These are phyloP conservation scores for Pythium vanterpoolii DNA, from an alignment of 352 stramenopile genomes.

Conservation along the genomic window DNA sequence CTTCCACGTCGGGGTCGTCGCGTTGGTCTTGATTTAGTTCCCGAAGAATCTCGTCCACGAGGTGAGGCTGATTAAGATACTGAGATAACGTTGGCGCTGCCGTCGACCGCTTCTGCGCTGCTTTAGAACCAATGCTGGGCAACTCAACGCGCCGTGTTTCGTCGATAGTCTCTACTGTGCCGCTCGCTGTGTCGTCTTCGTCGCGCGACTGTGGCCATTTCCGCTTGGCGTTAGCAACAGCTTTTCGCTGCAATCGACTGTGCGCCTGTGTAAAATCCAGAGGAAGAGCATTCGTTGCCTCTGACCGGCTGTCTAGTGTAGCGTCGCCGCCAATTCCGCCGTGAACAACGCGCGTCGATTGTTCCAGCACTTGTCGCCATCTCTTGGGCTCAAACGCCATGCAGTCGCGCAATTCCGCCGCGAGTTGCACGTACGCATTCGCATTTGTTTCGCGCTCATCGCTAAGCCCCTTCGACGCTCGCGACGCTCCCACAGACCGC, in stretches of 20 bases:
- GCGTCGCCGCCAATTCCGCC: not conserved
- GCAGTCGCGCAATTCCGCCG: conserved; percentile 41
- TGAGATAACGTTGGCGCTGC: conserved; percentile 9
- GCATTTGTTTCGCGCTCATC: not conserved
- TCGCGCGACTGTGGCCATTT: conserved; percentile 26
- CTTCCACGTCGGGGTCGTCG: not conserved
- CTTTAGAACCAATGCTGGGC: not conserved
- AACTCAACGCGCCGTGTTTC: not conserved
- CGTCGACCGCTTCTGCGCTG: not conserved
- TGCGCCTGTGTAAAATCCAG: not conserved
- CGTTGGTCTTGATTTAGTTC: not conserved
- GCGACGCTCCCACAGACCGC: not conserved
- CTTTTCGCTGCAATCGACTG: not conserved
- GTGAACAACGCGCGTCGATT: conserved; percentile 29
- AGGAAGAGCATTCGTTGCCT: not conserved
- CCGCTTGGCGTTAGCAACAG: not conserved
- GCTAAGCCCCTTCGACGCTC: not conserved
- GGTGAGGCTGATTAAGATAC: conserved; percentile 24
- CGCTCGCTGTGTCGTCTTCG: conserved; percentile 24
- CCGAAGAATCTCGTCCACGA: conserved; percentile 22
- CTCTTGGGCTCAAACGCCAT: conserved; percentile 56
- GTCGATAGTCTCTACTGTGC: too few relatives aligned
- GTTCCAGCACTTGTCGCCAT: conserved; percentile 47
- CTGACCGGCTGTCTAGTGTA: not conserved
- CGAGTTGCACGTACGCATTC: conserved; percentile 51